Evolutionary conservation across 108 stramenopile genomes (phyloP).

Genomic region (Parietichytrium sp.): DNA sequence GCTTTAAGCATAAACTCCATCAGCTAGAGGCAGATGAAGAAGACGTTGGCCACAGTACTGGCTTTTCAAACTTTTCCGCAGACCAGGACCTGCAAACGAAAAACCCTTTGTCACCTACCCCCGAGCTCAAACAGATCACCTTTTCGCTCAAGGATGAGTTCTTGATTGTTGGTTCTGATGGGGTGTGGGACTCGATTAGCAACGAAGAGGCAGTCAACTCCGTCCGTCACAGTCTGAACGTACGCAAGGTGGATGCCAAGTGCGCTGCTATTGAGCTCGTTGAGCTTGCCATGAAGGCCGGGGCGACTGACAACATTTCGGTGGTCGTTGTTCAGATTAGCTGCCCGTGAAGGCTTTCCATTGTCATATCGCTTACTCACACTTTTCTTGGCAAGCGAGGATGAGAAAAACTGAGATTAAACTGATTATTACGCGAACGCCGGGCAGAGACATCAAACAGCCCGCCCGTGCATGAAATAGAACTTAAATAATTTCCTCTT

Average conservation of each 20-base stretch:
- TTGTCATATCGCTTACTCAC: background rate
- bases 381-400: background rate
- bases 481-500: background rate
- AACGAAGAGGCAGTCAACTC: background rate
- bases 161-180: constrained; percentile 15
- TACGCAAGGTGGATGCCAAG: too few relatives aligned
- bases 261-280: background rate
- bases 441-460: background rate
- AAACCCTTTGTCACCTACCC: background rate
- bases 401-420: too few relatives aligned
- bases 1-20: constrained; percentile 18
- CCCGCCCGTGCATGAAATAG: background rate
- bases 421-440: background rate
- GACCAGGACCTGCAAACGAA: background rate
- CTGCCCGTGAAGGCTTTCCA: too few relatives aligned
- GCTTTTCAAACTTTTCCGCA: background rate
- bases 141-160: background rate
- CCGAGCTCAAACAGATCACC: background rate
- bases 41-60: background rate
- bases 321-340: background rate
- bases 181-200: constrained; percentile 1
- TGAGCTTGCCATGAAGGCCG: background rate
- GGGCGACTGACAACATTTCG: constrained; percentile 5
- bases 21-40: background rate
- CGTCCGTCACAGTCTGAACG: too few relatives aligned